Percentiles rank a stretch among this genome's conserved stretches.
phyloP scores from a whole-genome alignment of 208 protist genomes.

The Trypanosoma boissoni region DNA sequence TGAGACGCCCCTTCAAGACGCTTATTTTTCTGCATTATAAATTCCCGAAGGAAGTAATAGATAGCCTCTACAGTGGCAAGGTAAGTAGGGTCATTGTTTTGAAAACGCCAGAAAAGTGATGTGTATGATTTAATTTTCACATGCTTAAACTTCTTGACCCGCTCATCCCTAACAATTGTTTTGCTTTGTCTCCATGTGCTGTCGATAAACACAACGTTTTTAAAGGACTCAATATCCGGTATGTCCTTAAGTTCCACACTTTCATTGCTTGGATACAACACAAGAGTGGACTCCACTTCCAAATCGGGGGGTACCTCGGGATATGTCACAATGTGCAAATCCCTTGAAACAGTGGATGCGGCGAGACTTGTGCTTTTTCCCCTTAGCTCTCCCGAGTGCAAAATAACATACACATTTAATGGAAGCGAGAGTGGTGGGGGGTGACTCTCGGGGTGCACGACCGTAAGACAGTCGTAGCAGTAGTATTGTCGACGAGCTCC shows the following conservation, averaged over 20 bases:
- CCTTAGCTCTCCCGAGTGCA: constrained; percentile 86
- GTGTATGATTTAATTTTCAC: constrained; percentile 77
- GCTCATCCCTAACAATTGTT: constrained; percentile 73
- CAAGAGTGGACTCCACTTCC: constrained; percentile 61
- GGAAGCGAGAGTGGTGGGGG: constrained; percentile 71
- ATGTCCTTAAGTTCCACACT: constrained; percentile 71
- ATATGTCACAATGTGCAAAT: constrained; percentile 79
- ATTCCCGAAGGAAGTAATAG: constrained; percentile 92
- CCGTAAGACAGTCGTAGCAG: constrained; percentile 89
- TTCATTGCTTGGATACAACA: constrained; percentile 84
- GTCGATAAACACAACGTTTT: constrained; percentile 93
- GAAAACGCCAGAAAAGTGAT: constrained; percentile 94
- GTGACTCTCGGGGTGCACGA: constrained; percentile 80
- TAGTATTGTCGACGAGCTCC: constrained; percentile 77
- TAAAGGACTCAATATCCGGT: constrained; percentile 62
- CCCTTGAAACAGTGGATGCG: constrained; percentile 85
- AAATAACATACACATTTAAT: constrained; percentile 82
- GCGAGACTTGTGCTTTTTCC: constrained; percentile 93
- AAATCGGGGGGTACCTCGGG: constrained; percentile 60
- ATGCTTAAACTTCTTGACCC: constrained; percentile 71
- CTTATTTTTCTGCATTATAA: constrained; percentile 64
- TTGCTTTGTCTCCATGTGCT: constrained; percentile 94
- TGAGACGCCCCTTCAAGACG: neutral
- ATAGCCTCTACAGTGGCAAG: constrained; percentile 95
- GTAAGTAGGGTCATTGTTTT: constrained; percentile 89